Conservation (phyloP, 768 basidiomycete genomes). For the Inosperma sp. region DNA sequence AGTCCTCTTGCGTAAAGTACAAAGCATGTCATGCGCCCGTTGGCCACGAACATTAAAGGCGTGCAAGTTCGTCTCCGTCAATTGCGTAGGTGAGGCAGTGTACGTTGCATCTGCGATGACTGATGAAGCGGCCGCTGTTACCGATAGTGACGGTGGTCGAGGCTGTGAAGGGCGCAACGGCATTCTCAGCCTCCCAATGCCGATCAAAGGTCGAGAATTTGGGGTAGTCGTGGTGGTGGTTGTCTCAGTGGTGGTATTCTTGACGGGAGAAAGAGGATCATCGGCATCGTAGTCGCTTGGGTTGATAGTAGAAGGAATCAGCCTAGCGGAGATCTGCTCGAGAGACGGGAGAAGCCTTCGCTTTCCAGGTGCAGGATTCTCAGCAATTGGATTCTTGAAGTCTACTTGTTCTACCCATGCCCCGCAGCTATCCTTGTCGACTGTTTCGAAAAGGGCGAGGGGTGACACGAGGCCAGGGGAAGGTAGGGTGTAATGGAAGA, state of each 20-base stretch:
- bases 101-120: neutral
- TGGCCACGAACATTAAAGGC: conserved; percentile 52
- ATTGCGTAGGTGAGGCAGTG: conserved; percentile 38
- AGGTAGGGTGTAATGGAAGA: conserved; percentile 65
- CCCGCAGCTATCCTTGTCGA: conserved; percentile 30
- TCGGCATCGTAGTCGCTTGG: conserved; percentile 23
- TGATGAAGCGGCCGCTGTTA: conserved; percentile 23
- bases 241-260: too few relatives aligned
- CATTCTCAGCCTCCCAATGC: conserved; percentile 41
- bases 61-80: conserved; percentile 50
- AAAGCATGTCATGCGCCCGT: conserved; percentile 61
- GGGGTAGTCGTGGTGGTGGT: conserved; percentile 30
- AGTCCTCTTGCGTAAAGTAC: conserved; percentile 55
- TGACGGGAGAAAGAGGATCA: neutral
- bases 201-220: conserved; percentile 21
- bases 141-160: conserved; percentile 16
- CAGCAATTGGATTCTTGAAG: conserved; percentile 39
- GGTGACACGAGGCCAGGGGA: conserved; percentile 66
- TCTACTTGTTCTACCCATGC: conserved; percentile 69
- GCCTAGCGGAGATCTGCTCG: conserved; percentile 68
- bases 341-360: conserved; percentile 53
- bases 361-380: conserved; percentile 12
- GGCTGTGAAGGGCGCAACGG: conserved; percentile 31
- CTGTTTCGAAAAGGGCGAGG: conserved; percentile 50
- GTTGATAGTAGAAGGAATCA: conserved; percentile 36